Conservation (phyloP, 768 basidiomycete genomes). For the Leccinum disarticulatum region DNA sequence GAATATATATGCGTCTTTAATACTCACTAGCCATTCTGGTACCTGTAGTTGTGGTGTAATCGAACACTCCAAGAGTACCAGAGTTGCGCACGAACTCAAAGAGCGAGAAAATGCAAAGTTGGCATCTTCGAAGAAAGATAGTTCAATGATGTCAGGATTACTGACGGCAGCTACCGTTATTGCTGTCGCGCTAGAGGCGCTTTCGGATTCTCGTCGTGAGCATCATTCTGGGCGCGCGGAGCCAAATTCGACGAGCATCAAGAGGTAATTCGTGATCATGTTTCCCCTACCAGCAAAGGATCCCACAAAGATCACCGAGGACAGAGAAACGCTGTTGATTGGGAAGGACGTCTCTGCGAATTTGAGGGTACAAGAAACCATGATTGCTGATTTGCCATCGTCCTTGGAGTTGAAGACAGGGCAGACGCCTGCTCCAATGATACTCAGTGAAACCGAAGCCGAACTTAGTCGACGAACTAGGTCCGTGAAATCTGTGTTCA, state of each 20-base stretch:
- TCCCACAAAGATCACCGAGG: background rate
- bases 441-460: background rate
- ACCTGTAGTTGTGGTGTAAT: no score
- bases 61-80: background rate
- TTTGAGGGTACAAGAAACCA: background rate
- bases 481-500: background rate
- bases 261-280: background rate
- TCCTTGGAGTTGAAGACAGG: background rate
- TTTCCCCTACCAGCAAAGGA: background rate
- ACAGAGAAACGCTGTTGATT: background rate
- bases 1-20: background rate
- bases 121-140: constrained; percentile 4
- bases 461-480: background rate
- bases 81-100: background rate
- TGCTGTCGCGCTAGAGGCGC: constrained; percentile 12
- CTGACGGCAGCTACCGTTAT: constrained; percentile 13
- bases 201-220: constrained; percentile 5
- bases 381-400: background rate
- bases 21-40: constrained; percentile 1
- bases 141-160: constrained; percentile 11
- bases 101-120: background rate
- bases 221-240: background rate
- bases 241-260: background rate
- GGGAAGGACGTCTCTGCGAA: background rate
- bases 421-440: background rate